These are phyloP conservation scores for Aegilops sharonensis DNA, from an alignment of 176 grass and related monocot species.

Conservation along the genomic window DNA sequence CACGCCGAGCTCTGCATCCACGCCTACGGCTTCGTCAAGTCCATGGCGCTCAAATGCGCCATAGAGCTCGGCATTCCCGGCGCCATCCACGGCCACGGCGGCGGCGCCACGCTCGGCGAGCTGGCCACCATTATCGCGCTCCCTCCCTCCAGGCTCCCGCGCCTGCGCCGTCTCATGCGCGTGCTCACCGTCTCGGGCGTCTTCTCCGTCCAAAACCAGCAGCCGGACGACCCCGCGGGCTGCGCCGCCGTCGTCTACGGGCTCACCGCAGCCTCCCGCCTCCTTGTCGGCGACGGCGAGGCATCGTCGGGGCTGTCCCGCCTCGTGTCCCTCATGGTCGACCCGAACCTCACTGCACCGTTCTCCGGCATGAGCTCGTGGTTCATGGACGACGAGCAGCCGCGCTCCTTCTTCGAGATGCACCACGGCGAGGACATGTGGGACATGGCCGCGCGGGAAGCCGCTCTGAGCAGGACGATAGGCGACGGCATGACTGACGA, in stretches of 20 bases:
- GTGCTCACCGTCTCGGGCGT: background rate
- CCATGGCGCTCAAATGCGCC: constrained; percentile 22
- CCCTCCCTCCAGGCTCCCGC: constrained; percentile 1
- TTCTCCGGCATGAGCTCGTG: constrained; percentile 7
- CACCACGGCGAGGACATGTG: constrained; percentile 19
- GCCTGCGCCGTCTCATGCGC: constrained; percentile 4
- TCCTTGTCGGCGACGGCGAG: background rate
- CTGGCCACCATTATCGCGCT: background rate
- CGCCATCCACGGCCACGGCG: constrained; percentile 2
- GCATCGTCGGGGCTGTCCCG: background rate
- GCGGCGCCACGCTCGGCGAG: background rate
- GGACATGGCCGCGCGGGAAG: constrained; percentile 3
- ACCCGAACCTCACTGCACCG: background rate
- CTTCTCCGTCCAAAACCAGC: background rate
- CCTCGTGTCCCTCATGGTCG: background rate
- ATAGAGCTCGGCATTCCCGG: background rate
- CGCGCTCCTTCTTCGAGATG: constrained; percentile 8
- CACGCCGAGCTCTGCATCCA: background rate
- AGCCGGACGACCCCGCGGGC: background rate
- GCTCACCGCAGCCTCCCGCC: background rate
- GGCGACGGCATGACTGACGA: constrained; percentile 36
- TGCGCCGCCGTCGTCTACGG: background rate
- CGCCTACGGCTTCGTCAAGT: constrained; percentile 12
- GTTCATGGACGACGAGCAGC: constrained; percentile 25
- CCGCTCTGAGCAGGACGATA: constrained; percentile 5